These are phyloP conservation scores for Collybia nuda DNA, from an alignment of 768 basidiomycete genomes.

Conservation along the genomic window DNA sequence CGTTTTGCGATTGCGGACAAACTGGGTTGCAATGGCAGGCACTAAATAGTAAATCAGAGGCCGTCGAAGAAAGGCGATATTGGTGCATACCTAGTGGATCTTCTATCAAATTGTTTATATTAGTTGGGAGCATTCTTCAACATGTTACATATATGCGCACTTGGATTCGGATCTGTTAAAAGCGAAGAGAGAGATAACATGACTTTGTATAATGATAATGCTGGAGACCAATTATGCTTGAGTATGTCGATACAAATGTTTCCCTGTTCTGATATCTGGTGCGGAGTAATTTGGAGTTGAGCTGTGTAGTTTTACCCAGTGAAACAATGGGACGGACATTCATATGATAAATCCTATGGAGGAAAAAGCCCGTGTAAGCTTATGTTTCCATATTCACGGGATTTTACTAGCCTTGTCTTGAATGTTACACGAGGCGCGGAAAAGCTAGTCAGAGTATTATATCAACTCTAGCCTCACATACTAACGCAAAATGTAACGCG, in stretches of 20 bases:
- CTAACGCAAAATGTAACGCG: slow-evolving; percentile 18
- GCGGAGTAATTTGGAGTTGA: background rate
- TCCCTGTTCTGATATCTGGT: slow-evolving; percentile 69
- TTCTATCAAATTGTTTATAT: slow-evolving; percentile 36
- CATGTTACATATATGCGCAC: slow-evolving; percentile 41
- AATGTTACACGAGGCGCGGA: slow-evolving; percentile 78
- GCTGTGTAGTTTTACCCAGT: background rate
- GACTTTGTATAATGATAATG: slow-evolving; percentile 91
- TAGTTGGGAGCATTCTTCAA: background rate
- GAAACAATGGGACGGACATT: slow-evolving; percentile 44
- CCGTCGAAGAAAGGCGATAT: background rate
- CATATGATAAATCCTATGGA: slow-evolving; percentile 81
- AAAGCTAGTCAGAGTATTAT: slow-evolving; percentile 48
- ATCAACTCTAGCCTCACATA: slow-evolving; percentile 6
- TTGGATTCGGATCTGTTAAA: slow-evolving; percentile 91
- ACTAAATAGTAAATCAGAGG: slow-evolving; percentile 35
- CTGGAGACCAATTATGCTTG: slow-evolving; percentile 94
- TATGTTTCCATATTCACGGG: background rate
- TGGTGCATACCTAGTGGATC: slow-evolving; percentile 65
- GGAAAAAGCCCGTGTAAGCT: background rate
- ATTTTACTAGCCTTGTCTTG: slow-evolving; percentile 57
- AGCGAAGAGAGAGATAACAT: slow-evolving; percentile 91
- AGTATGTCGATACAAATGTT: slow-evolving; percentile 88
- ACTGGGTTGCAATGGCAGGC: slow-evolving; percentile 72
- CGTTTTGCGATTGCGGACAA: slow-evolving; percentile 57